phyloP scores from a whole-genome alignment of 768 basidiomycete genomes.

The Suillus hirtellus region DNA sequence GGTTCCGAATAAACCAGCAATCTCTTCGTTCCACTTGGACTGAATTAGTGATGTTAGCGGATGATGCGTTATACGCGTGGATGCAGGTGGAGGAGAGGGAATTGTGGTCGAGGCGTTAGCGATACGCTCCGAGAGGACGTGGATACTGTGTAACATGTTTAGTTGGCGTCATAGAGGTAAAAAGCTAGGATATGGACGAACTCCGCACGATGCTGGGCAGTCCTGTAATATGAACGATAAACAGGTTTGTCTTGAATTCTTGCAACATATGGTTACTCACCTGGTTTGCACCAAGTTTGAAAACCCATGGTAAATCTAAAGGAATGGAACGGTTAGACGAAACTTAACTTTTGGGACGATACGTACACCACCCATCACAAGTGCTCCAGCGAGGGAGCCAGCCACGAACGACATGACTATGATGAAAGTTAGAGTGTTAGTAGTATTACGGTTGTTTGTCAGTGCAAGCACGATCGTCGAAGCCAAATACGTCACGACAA shows the following conservation, averaged over 20 bases:
- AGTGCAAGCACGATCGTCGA: not conserved
- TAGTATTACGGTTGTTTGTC: too few relatives aligned
- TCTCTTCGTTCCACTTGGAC: constrained; percentile 59
- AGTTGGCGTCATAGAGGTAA: constrained; percentile 3
- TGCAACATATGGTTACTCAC: constrained; percentile 34
- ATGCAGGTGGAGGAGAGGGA: constrained; percentile 55
- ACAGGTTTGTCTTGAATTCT: not conserved
- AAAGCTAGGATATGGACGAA: constrained; percentile 32
- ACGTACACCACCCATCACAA: constrained; percentile 65
- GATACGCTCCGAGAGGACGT: constrained; percentile 50
- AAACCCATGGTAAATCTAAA: constrained; percentile 70
- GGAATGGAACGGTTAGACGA: not conserved
- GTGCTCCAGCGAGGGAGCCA: constrained; percentile 69
- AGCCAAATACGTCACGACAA: constrained; percentile 2
- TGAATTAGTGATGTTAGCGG: constrained; percentile 52
- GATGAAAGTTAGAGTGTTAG: too few relatives aligned
- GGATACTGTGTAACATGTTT: constrained; percentile 39
- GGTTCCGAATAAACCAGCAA: constrained; percentile 46
- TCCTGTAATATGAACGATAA: constrained; percentile 37
- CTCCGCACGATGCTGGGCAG: constrained; percentile 57
- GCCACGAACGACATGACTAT: constrained; percentile 55
- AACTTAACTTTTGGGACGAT: not conserved
- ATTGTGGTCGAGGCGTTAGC: constrained; percentile 47
- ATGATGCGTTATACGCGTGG: constrained; percentile 47
- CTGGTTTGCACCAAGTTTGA: constrained; percentile 61